Conservation (phyloP, 2,329 filamentous ascomycete species). For the Trichoderma hamatum region DNA sequence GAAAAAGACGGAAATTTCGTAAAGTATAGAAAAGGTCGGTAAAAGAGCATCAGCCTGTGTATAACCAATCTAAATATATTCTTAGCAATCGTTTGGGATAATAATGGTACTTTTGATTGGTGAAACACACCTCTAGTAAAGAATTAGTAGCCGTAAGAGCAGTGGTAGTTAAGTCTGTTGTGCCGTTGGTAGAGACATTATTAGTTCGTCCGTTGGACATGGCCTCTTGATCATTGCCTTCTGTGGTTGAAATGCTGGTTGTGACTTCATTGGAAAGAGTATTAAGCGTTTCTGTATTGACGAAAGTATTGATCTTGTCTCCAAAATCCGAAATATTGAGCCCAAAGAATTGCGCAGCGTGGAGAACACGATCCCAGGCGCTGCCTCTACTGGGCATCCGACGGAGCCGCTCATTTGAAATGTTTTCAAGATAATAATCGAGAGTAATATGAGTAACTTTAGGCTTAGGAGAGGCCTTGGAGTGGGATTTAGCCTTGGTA, state of each 20-base stretch:
- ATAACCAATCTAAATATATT: slow-evolving; percentile 41
- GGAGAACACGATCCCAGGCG: slow-evolving; percentile 46
- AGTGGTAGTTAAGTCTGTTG: slow-evolving; percentile 34
- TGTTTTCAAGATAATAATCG: slow-evolving; percentile 40
- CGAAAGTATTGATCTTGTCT: slow-evolving; percentile 37
- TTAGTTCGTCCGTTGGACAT: background rate
- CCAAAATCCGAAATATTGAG: slow-evolving; percentile 45
- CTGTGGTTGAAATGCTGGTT: background rate
- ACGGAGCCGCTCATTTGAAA: slow-evolving; percentile 45
- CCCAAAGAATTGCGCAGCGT: slow-evolving; percentile 47
- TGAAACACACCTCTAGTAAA: slow-evolving; percentile 42
- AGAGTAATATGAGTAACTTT: background rate
- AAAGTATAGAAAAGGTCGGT: slow-evolving; percentile 45
- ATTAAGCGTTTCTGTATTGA: slow-evolving; percentile 25
- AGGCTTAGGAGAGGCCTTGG: background rate
- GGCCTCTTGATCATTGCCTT: background rate
- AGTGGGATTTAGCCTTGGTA: too few species aligned
- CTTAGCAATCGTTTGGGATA: background rate
- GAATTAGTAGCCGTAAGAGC: slow-evolving; percentile 45
- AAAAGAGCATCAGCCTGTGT: slow-evolving; percentile 43
- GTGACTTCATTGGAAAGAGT: background rate
- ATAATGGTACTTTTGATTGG: background rate
- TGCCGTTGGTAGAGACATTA: background rate
- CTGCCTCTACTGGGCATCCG: slow-evolving; percentile 48
- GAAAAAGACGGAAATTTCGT: slow-evolving; percentile 45